A percentile compares a stretch with the other conserved stretches of the same genome.
Evolutionary conservation across 208 protist genomes (phyloP).

Genomic region (Naegleria fowleri): DNA sequence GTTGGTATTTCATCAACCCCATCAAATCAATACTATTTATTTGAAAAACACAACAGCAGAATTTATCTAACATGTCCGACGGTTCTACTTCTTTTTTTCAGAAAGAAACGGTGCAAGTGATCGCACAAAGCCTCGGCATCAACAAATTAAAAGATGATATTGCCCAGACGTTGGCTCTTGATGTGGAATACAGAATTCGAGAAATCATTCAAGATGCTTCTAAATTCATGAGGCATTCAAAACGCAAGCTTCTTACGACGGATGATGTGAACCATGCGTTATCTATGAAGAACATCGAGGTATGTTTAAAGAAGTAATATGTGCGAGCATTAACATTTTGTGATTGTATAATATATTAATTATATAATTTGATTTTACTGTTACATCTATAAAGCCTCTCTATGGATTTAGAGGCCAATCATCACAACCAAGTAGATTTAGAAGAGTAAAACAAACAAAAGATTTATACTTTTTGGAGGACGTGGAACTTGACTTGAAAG

Average conservation of each 20-base stretch:
- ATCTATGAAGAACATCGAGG: not conserved
- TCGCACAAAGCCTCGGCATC: not conserved
- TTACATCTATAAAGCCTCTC: slow-evolving; percentile 3
- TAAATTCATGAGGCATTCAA: slow-evolving; percentile 26
- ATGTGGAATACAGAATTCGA: slow-evolving; percentile 21
- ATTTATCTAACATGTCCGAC: not conserved
- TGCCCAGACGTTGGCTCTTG: not conserved
- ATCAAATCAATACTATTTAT: not conserved
- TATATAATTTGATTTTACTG: too few relatives aligned
- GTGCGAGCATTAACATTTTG: too few relatives aligned
- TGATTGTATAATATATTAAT: too few relatives aligned
- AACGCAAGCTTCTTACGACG: not conserved
- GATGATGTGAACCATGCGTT: slow-evolving; percentile 14
- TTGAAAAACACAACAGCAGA: not conserved
- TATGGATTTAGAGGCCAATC: not conserved
- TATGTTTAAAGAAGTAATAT: not conserved
- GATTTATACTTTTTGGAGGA: slow-evolving; percentile 26
- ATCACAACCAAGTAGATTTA: not conserved
- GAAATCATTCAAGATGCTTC: slow-evolving; percentile 26
- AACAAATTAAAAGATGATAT: slow-evolving; percentile 15
- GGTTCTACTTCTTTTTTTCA: not conserved
- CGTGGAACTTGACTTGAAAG: not conserved
- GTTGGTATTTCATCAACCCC: too few relatives aligned
- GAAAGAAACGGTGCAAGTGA: not conserved
- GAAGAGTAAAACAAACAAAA: not conserved